These are phyloP conservation scores for Pseudomassariella vexata DNA, from an alignment of 2,329 filamentous ascomycete species.

Conservation along the genomic window DNA sequence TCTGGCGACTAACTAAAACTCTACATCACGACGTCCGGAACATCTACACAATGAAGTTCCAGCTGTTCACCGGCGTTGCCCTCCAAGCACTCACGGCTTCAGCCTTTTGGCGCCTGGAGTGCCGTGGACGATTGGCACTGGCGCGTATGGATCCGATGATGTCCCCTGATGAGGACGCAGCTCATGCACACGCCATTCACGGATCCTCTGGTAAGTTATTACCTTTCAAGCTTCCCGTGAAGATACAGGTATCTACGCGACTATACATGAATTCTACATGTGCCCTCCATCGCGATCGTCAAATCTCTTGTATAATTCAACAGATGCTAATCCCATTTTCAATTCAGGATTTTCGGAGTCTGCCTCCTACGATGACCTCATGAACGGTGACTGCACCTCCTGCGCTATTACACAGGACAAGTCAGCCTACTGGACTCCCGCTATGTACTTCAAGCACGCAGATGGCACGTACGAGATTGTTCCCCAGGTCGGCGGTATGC, in stretches of 20 bases:
- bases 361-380: conserved; percentile 52
- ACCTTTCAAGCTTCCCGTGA: not conserved
- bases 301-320: too few relatives aligned
- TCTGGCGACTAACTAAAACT: too few relatives aligned
- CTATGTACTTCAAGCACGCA: conserved; percentile 68
- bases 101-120: conserved; percentile 90
- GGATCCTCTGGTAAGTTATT: conserved; percentile 65
- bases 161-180: conserved; percentile 49
- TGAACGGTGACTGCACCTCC: conserved; percentile 65
- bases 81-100: conserved; percentile 32
- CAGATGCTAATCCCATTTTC: too few relatives aligned
- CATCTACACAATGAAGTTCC: conserved; percentile 13
- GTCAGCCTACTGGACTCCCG: conserved; percentile 83
- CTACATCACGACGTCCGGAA: too few relatives aligned
- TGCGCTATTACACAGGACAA: conserved; percentile 75
- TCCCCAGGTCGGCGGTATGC: conserved; percentile 72
- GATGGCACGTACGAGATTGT: conserved; percentile 66
- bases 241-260: not conserved
- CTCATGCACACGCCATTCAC: conserved; percentile 70
- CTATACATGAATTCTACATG: too few relatives aligned
- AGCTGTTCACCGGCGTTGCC: conserved; percentile 18
- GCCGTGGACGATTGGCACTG: conserved; percentile 62
- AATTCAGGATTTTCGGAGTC: conserved; percentile 62
- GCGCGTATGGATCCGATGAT: conserved; percentile 76
- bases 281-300: too few relatives aligned